These are phyloP conservation scores for Pterocarpus santalinus DNA, from an alignment of 306 rosid species.

Conservation along the genomic window DNA sequence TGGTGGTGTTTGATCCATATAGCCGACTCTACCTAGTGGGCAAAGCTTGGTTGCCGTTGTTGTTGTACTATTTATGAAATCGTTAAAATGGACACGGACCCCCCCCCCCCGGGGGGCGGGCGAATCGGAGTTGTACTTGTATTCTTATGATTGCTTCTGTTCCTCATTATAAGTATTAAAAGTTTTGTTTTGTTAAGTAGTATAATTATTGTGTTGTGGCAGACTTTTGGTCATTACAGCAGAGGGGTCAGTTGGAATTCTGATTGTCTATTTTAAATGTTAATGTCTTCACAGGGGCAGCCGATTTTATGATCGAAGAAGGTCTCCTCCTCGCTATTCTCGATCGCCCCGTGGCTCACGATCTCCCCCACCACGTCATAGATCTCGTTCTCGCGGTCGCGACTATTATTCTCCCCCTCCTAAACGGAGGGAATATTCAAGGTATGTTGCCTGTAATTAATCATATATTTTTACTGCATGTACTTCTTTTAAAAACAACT, in stretches of 20 bases:
- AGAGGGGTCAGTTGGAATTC: background rate
- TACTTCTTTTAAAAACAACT: background rate
- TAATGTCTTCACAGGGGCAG: conserved; percentile 56
- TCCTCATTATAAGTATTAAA: background rate
- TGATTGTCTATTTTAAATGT: conserved; percentile 33
- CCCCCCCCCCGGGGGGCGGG: too few species aligned
- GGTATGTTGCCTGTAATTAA: conserved; percentile 53
- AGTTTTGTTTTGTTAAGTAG: background rate
- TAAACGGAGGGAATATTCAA: conserved; percentile 75
- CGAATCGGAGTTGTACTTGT: background rate
- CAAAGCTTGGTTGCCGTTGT: background rate
- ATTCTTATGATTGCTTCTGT: background rate
- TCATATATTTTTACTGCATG: background rate
- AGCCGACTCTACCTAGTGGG: background rate
- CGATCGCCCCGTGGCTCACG: conserved; percentile 76
- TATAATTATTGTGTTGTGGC: background rate
- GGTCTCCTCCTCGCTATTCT: conserved; percentile 87
- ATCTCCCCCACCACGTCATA: conserved; percentile 81
- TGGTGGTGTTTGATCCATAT: too few species aligned
- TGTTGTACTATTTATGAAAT: too few species aligned
- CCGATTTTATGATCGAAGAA: conserved; percentile 69
- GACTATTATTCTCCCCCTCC: conserved; percentile 80
- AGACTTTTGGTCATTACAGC: conserved; percentile 1
- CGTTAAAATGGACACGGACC: background rate
- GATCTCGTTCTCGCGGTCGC: conserved; percentile 78